Evolutionary conservation across 441 rosid species (phyloP).

Genomic region (Populus trichocarpa): DNA sequence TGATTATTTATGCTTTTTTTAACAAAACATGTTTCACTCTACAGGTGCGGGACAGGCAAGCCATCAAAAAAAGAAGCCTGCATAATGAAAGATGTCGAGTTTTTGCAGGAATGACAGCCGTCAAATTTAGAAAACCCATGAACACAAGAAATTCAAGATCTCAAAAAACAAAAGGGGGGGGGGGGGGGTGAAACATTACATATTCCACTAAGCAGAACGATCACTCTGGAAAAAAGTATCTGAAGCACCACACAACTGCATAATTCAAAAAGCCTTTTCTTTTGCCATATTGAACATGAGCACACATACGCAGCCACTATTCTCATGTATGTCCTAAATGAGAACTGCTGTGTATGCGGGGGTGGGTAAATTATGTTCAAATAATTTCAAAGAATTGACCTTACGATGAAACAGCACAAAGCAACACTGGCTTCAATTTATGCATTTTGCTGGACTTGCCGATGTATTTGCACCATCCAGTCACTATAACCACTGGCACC

Average conservation of each 20-base stretch:
- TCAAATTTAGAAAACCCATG: constrained; percentile 1
- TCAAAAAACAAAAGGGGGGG: background rate
- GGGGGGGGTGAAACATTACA: too few species aligned
- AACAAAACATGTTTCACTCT: constrained; percentile 3
- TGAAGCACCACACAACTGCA: background rate
- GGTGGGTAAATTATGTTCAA: background rate
- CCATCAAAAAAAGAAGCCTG: constrained; percentile 15
- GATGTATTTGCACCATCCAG: constrained; percentile 80
- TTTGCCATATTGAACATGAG: background rate
- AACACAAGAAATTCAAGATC: background rate
- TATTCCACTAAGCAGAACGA: background rate
- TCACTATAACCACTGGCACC: constrained; percentile 76
- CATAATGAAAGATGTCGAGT: background rate
- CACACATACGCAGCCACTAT: background rate
- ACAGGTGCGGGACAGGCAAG: background rate
- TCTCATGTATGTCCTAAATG: background rate
- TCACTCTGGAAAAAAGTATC: background rate
- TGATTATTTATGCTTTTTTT: constrained; percentile 9
- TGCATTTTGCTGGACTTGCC: constrained; percentile 79
- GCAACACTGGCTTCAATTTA: constrained; percentile 42
- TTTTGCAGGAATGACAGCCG: background rate
- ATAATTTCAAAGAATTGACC: background rate
- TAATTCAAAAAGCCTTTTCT: background rate
- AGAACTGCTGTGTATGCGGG: background rate
- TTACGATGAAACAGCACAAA: constrained; percentile 1